Percentiles rank a stretch among this genome's conserved stretches.
These are phyloP conservation scores for Pouteria glomerata DNA, from an alignment of 148 eudicot genomes.

Conservation along the genomic window DNA sequence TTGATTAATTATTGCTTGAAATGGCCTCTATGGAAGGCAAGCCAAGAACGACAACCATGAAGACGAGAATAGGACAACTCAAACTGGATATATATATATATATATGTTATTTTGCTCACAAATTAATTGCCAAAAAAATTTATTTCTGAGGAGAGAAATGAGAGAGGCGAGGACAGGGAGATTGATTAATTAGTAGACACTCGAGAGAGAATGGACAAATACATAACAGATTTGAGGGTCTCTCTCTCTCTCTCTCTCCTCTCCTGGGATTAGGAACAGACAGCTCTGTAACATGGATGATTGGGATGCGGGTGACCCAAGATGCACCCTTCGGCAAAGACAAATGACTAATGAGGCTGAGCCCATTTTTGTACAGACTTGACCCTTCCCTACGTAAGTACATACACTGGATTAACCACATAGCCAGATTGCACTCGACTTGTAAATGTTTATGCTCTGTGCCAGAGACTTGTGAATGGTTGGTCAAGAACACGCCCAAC, in stretches of 20 bases:
- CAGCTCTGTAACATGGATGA: slow-evolving; percentile 8
- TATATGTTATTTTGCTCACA: background rate
- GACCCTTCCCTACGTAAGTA: background rate
- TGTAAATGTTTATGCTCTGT: background rate
- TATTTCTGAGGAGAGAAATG: background rate
- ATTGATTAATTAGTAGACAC: background rate
- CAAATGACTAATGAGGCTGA: slow-evolving; percentile 8
- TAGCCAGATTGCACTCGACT: background rate
- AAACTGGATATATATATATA: no score
- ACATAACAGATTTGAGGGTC: no score
- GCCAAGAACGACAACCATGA: slow-evolving; percentile 1
- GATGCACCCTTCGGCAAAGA: slow-evolving; percentile 21
- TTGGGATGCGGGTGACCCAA: slow-evolving; percentile 2
- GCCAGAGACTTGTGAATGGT: slow-evolving; percentile 31
- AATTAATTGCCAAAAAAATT: background rate
- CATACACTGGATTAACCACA: slow-evolving; percentile 10
- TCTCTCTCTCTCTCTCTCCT: no score
- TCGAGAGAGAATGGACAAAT: background rate
- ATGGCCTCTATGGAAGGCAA: background rate
- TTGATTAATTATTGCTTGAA: background rate
- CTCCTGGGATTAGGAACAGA: slow-evolving; percentile 10
- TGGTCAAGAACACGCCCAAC: slow-evolving; percentile 24
- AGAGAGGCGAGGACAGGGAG: background rate
- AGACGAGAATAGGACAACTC: slow-evolving; percentile 4
- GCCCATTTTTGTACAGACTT: slow-evolving; percentile 10